Base-by-base conservation (phyloP, 176 grass and related monocot species). In the Bromus sterilis region DNA sequence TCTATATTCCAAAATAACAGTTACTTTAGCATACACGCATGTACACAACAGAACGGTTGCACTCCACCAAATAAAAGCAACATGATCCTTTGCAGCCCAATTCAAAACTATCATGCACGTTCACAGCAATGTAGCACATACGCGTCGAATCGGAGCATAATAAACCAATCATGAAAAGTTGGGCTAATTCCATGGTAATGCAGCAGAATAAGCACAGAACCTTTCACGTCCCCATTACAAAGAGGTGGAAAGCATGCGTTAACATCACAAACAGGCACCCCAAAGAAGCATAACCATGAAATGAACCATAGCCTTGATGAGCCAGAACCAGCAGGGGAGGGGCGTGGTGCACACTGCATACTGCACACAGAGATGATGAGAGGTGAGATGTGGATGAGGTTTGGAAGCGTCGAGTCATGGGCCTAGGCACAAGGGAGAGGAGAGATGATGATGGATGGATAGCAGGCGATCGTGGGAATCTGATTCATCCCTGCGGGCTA, bases 401-500 rank as follows among this genome's bases (percentile, higher is more conserved):
- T 31, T 10, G 13, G 13, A 78, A 74, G 79, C 15, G 79, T 89
- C 78, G 11, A 59, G 83, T 86, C 78, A 49, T 57, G 37, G 8
- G 40, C 25, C 30, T 58, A 36, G 35, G 33, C 59, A 42, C 7
- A 56, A 60, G 71, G 74, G 28, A 1, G n/a, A 21, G 35, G 35
- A 36, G 35, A 36, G 5, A 6, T 36, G 35, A 36, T 20, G 13
- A 65, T 32, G 12, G 30, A 70, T 36, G 78, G 82, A 89, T 85
- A 82, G 82, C 78, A 89, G 60, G 2, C 4, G 68, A 74, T 74
- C 23, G 79, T 87, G 85, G 89, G 85, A 84, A 91, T 84, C 81
- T 84, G 81, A 89, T 86, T 84, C 86, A 89, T 29, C 76, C 58
- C 75, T 77, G 71, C 83, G 80, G 75, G 76, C 49, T 71, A 75